Conservation (phyloP, 176 grass and related monocot genomes). For the Microstegium vimineum region DNA sequence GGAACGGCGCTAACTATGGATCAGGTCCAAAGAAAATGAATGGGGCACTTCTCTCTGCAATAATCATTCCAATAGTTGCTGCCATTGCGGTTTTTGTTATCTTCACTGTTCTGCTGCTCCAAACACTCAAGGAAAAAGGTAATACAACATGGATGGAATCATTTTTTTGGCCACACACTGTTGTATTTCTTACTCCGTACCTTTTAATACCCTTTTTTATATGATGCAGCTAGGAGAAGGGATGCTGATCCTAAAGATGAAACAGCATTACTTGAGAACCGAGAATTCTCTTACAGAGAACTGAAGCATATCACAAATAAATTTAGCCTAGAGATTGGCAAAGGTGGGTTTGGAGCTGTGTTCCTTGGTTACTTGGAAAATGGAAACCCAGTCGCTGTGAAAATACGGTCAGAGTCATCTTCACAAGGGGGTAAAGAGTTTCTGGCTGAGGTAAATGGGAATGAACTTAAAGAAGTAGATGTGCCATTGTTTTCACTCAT, state of each 20-base stretch:
- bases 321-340: slow-evolving; percentile 53
- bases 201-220: neutral
- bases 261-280: slow-evolving; percentile 19
- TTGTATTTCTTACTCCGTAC: neutral
- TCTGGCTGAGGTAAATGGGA: slow-evolving; percentile 55
- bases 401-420: slow-evolving; percentile 39
- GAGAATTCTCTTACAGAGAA: slow-evolving; percentile 56
- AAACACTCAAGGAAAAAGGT: slow-evolving; percentile 21
- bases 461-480: neutral
- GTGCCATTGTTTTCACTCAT: neutral
- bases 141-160: neutral
- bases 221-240: slow-evolving; percentile 20
- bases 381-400: slow-evolving; percentile 59
- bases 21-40: slow-evolving; percentile 18
- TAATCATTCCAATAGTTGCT: slow-evolving; percentile 17
- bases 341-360: slow-evolving; percentile 61
- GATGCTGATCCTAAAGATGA: slow-evolving; percentile 12
- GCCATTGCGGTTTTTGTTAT: slow-evolving; percentile 4
- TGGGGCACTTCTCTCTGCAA: slow-evolving; percentile 7
- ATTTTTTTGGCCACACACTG: neutral
- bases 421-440: slow-evolving; percentile 52
- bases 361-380: slow-evolving; percentile 53
- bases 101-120: neutral
- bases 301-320: slow-evolving; percentile 49
- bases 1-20: neutral